Conservation (phyloP, 2,329 filamentous ascomycete genomes). For the Aspergillus pseudoviridinutans region DNA sequence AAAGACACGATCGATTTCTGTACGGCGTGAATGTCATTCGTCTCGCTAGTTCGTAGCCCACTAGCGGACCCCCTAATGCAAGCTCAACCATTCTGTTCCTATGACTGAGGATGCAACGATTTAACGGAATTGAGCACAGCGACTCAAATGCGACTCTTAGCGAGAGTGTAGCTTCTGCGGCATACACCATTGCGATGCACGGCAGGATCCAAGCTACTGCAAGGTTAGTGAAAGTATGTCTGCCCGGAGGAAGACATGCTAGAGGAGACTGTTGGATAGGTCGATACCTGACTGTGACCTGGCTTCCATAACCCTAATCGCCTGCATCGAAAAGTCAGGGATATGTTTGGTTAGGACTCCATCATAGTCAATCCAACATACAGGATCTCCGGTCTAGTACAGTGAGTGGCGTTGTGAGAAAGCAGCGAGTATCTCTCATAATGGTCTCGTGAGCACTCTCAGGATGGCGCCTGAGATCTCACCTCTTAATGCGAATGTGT, state of each 20-base stretch:
- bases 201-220: background rate
- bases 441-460: slow-evolving; percentile 12
- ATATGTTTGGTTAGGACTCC: background rate
- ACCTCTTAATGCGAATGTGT: slow-evolving; percentile 1
- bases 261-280: background rate
- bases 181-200: background rate
- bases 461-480: slow-evolving; percentile 1
- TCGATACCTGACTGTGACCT: background rate
- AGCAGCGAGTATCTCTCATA: slow-evolving; percentile 1
- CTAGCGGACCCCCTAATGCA: background rate
- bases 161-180: background rate
- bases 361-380: background rate
- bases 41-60: background rate
- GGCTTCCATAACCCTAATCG: background rate
- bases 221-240: background rate
- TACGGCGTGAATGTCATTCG: background rate
- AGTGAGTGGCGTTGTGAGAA: background rate
- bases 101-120: background rate
- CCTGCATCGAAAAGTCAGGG: background rate
- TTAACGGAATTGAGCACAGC: background rate
- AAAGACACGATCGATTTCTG: background rate
- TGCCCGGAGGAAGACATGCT: background rate
- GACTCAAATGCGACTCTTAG: background rate
- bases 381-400: slow-evolving; percentile 1
- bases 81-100: background rate